Conservation (phyloP, 805 yeast genomes). For the Sporopachydermia quercuum region DNA sequence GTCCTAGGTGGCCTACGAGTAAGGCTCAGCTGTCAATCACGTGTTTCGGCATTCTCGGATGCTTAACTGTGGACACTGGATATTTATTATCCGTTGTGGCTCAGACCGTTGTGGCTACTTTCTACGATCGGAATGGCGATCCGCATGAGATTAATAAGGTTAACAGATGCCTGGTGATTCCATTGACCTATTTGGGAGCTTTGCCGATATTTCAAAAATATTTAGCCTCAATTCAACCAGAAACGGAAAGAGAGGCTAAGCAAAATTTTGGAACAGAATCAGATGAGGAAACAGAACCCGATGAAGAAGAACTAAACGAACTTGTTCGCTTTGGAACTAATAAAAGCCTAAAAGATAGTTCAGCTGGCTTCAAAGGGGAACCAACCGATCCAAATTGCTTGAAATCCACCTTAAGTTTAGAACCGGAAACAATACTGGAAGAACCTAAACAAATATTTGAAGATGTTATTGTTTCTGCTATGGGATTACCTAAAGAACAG, state of each 20-base stretch:
- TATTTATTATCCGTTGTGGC: conserved; percentile 11
- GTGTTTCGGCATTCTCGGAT: neutral
- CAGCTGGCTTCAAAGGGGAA: too few species aligned
- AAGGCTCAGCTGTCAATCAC: neutral
- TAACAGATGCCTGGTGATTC: conserved; percentile 11
- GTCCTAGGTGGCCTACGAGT: neutral
- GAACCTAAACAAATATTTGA: too few species aligned
- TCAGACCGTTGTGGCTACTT: conserved; percentile 7
- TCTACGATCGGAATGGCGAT: conserved; percentile 6
- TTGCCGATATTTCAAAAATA: conserved; percentile 8
- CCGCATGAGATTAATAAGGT: conserved; percentile 10
- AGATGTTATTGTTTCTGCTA: too few species aligned
- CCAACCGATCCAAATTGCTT: too few species aligned
- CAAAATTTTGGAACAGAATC: neutral
- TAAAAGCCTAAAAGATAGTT: too few species aligned
- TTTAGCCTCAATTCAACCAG: neutral
- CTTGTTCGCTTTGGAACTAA: neutral
- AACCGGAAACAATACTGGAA: too few species aligned
- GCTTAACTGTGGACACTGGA: conserved; percentile 14
- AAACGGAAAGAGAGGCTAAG: conserved; percentile 2
- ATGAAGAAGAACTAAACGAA: conserved; percentile 1
- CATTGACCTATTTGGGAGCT: conserved; percentile 12
- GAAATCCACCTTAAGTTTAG: too few species aligned
- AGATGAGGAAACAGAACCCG: conserved; percentile 1
- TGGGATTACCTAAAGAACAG: too few species aligned